Evolutionary conservation across 176 grass and related monocot species (phyloP).

Genomic region (Bromus sterilis): DNA sequence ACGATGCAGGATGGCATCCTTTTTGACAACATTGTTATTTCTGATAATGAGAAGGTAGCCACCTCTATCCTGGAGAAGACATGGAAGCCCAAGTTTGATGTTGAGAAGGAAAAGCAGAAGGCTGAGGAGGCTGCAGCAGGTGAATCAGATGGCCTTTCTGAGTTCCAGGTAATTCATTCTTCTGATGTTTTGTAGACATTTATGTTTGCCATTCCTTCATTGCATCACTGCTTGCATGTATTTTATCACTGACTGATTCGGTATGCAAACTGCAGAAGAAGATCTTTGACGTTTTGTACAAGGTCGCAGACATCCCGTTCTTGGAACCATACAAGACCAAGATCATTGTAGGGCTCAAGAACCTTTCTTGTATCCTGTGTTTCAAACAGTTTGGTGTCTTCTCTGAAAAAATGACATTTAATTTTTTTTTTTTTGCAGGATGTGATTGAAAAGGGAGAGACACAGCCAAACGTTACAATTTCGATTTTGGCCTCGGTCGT

Average conservation of each 20-base stretch:
- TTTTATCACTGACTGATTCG: constrained; percentile 7
- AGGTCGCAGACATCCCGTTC: constrained; percentile 68
- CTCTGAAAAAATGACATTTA: not conserved
- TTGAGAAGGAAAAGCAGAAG: constrained; percentile 97
- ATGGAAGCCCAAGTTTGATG: constrained; percentile 91
- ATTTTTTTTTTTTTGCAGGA: constrained; percentile 30
- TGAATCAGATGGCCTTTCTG: constrained; percentile 53
- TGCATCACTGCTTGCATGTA: not conserved
- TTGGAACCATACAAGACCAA: constrained; percentile 81
- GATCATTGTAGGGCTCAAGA: constrained; percentile 60
- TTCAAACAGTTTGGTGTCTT: not conserved
- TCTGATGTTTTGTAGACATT: not conserved
- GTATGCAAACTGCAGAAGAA: constrained; percentile 63
- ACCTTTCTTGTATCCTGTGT: not conserved
- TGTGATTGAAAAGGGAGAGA: constrained; percentile 90
- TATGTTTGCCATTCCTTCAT: not conserved
- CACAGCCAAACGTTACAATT: constrained; percentile 73
- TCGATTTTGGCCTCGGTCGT: constrained; percentile 59
- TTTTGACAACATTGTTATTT: constrained; percentile 89
- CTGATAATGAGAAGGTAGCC: constrained; percentile 76
- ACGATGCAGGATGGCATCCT: constrained; percentile 98
- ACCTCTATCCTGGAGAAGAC: constrained; percentile 57
- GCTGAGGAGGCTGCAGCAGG: constrained; percentile 51
- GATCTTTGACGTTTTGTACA: constrained; percentile 81
- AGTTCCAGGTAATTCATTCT: constrained; percentile 55